phyloP scores from a whole-genome alignment of 2,329 filamentous ascomycete species.

The Ceratocystis papillata region DNA sequence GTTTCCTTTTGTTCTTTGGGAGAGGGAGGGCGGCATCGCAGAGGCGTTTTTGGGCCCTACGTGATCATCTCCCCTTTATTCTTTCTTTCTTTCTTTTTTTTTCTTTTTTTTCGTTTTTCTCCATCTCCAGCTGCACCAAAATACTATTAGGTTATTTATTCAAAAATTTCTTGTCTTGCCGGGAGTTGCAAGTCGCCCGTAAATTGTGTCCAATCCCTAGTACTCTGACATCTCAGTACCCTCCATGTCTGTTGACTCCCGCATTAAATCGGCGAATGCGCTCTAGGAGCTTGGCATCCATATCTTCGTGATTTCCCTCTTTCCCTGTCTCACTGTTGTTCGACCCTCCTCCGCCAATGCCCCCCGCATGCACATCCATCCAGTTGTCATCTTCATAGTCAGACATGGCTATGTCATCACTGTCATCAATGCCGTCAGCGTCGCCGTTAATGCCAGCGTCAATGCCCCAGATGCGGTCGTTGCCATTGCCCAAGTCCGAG shows the following conservation, averaged over 20 bases:
- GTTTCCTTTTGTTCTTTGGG: neutral
- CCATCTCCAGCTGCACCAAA: too few relatives aligned
- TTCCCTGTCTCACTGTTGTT: neutral
- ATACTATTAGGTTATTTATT: too few relatives aligned
- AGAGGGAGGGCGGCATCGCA: neutral
- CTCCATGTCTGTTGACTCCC: constrained; percentile 22
- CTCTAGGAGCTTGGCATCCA: constrained; percentile 28
- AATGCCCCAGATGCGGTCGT: constrained; percentile 41
- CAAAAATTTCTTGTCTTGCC: neutral
- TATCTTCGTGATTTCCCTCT: constrained; percentile 10
- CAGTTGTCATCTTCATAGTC: constrained; percentile 32
- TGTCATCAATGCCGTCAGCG: constrained; percentile 34
- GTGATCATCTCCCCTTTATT: neutral
- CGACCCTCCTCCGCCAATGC: neutral
- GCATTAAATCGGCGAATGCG: constrained; percentile 27
- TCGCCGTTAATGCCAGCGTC: constrained; percentile 42
- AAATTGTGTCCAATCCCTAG: neutral
- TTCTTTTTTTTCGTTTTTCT: neutral
- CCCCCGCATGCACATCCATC: constrained; percentile 27
- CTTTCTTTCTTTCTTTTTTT: neutral
- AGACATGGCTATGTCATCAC: constrained; percentile 33
- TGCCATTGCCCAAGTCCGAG: constrained; percentile 29
- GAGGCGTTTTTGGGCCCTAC: neutral
- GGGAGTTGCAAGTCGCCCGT: neutral
- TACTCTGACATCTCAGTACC: neutral